phyloP scores from a whole-genome alignment of 2,329 filamentous ascomycete species.

The Acrocalymma vagum region DNA sequence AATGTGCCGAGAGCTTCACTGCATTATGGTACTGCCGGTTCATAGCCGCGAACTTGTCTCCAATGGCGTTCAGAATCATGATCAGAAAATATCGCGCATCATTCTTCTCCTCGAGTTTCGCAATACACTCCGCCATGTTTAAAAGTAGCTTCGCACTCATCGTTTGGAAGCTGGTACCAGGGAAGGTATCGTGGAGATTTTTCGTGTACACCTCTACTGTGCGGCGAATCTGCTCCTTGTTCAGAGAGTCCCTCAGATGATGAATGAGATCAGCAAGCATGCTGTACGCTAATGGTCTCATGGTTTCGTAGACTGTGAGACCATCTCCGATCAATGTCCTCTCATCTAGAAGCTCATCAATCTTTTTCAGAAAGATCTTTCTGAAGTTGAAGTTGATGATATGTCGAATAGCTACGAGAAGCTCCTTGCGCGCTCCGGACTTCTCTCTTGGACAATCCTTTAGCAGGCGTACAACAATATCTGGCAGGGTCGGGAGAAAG shows the following conservation, averaged over 20 bases:
- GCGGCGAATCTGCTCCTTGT: slow-evolving; percentile 88
- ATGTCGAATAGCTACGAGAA: slow-evolving; percentile 94
- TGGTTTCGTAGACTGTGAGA: slow-evolving; percentile 94
- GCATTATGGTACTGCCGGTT: slow-evolving; percentile 95
- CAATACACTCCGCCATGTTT: slow-evolving; percentile 98
- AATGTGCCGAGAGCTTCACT: slow-evolving; percentile 86
- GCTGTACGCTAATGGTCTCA: slow-evolving; percentile 94
- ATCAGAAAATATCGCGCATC: slow-evolving; percentile 96
- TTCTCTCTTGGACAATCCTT: slow-evolving; percentile 96
- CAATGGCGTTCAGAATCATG: slow-evolving; percentile 97
- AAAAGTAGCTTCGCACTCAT: slow-evolving; percentile 98
- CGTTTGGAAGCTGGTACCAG: slow-evolving; percentile 97
- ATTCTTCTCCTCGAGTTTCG: slow-evolving; percentile 89
- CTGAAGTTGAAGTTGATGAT: slow-evolving; percentile 99
- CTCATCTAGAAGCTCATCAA: slow-evolving; percentile 94
- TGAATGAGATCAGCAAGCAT: slow-evolving; percentile 99
- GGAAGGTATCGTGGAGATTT: slow-evolving; percentile 94
- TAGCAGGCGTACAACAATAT: slow-evolving; percentile 87
- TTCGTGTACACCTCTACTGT: slow-evolving; percentile 98
- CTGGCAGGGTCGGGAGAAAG: slow-evolving; percentile 84
- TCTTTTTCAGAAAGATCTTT: slow-evolving; percentile 92
- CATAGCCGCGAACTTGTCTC: slow-evolving; percentile 98
- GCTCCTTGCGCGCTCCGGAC: slow-evolving; percentile 90
- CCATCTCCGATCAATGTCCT: slow-evolving; percentile 94
- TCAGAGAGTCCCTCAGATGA: slow-evolving; percentile 89